phyloP scores from a whole-genome alignment of 2,329 filamentous ascomycete genomes.

The Aplosporella prunicola region DNA sequence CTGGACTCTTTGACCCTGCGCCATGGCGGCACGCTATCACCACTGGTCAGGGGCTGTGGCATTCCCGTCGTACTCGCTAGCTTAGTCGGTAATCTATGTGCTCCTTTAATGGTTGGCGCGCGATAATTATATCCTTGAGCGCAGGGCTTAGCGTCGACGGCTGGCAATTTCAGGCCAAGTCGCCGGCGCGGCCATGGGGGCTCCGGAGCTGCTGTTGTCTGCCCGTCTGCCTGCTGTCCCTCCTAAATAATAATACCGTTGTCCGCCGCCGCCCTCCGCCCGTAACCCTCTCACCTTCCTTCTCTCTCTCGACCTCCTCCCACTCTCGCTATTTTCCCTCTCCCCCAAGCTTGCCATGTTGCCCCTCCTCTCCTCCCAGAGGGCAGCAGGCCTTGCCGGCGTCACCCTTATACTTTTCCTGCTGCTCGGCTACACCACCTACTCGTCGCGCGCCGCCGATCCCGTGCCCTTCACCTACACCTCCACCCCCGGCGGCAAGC shows the following conservation, averaged over 20 bases:
- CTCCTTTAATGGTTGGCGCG: too few relatives aligned
- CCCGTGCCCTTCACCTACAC: slow-evolving; percentile 9
- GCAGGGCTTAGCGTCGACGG: too few relatives aligned
- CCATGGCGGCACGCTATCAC: too few relatives aligned
- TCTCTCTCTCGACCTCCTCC: neutral
- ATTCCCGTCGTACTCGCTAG: too few relatives aligned
- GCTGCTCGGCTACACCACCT: slow-evolving; percentile 11
- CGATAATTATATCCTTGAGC: too few relatives aligned
- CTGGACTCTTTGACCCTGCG: too few relatives aligned
- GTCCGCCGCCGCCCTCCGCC: slow-evolving; percentile 12
- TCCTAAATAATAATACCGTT: slow-evolving; percentile 11
- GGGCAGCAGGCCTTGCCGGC: slow-evolving; percentile 10
- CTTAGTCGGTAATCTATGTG: too few relatives aligned
- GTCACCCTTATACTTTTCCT: slow-evolving; percentile 10
- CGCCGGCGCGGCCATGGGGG: too few relatives aligned
- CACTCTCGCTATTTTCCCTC: neutral
- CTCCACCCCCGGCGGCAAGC: slow-evolving; percentile 2
- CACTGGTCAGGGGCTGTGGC: too few relatives aligned
- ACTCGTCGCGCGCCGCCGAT: slow-evolving; percentile 7
- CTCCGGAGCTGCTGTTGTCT: too few relatives aligned
- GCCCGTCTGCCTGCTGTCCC: slow-evolving; percentile 1
- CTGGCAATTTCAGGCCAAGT: too few relatives aligned
- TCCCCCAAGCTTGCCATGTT: slow-evolving; percentile 1
- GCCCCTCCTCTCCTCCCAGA: slow-evolving; percentile 10
- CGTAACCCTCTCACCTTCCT: slow-evolving; percentile 1